Conservation (phyloP, 768 basidiomycete genomes). For the Boletus edulis region DNA sequence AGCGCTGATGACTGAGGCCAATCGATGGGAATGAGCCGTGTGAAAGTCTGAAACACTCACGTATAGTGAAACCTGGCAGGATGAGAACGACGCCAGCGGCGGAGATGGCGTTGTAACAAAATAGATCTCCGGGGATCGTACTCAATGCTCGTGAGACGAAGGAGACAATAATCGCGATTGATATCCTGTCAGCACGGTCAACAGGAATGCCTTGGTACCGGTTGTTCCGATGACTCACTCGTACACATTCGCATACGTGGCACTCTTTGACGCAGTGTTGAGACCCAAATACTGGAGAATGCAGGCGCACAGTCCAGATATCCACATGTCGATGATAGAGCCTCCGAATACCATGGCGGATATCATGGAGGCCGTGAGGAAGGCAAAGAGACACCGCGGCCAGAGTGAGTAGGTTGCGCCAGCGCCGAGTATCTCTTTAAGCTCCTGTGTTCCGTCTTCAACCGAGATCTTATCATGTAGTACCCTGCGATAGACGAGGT, state of each 20-base stretch:
- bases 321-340: conserved; percentile 79
- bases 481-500: conserved; percentile 82
- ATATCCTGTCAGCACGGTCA: conserved; percentile 53
- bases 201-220: not conserved
- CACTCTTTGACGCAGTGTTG: conserved; percentile 79
- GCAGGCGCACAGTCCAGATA: conserved; percentile 67
- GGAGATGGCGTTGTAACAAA: conserved; percentile 90
- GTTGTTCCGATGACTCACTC: conserved; percentile 56
- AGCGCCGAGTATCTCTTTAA: conserved; percentile 60
- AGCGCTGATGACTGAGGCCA: conserved; percentile 62
- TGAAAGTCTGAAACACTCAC: conserved; percentile 43
- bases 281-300: conserved; percentile 78
- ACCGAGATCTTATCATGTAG: conserved; percentile 79
- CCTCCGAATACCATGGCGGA: conserved; percentile 83
- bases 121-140: conserved; percentile 67
- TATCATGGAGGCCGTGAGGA: conserved; percentile 75
- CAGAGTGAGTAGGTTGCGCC: conserved; percentile 68
- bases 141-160: conserved; percentile 79
- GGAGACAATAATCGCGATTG: conserved; percentile 79
- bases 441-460: conserved; percentile 63
- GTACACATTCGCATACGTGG: conserved; percentile 93
- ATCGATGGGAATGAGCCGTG: not conserved
- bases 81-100: conserved; percentile 90
- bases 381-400: conserved; percentile 70
- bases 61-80: conserved; percentile 80